These are phyloP conservation scores for Cladosporium sp. DNA, from an alignment of 2,329 filamentous ascomycete species.

Conservation along the genomic window DNA sequence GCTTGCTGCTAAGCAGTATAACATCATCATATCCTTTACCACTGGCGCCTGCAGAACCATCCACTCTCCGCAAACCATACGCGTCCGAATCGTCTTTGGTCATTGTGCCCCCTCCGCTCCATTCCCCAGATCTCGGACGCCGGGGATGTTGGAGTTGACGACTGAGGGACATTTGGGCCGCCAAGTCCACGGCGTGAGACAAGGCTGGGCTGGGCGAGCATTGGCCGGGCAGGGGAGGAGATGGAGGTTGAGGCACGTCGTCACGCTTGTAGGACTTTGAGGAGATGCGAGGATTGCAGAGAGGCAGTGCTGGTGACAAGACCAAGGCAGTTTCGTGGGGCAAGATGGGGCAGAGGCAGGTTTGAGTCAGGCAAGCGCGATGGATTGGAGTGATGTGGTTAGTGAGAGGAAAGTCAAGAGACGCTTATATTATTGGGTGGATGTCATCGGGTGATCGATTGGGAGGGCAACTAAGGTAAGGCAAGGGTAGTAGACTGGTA, in stretches of 20 bases:
- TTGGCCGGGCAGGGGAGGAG: not conserved
- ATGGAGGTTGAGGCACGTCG: not conserved
- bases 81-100: too few relatives aligned
- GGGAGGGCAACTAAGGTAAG: too few relatives aligned
- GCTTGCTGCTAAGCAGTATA: too few relatives aligned
- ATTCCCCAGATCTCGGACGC: not conserved
- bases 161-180: constrained; percentile 9
- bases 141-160: not conserved
- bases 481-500: too few relatives aligned
- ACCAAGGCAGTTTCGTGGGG: not conserved
- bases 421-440: too few relatives aligned
- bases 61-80: too few relatives aligned
- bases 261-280: not conserved
- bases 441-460: too few relatives aligned
- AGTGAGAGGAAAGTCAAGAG: not conserved
- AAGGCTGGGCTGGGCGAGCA: constrained; percentile 9
- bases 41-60: too few relatives aligned
- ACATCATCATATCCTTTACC: too few relatives aligned
- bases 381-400: not conserved
- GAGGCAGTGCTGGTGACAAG: not conserved
- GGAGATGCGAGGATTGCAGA: not conserved
- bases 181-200: constrained; percentile 6
- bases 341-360: not conserved
- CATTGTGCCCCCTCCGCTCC: too few relatives aligned
- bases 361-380: not conserved